Evolutionary conservation across 1,284 basidiomycete species (phyloP).

Genomic region (Cerioporus squamosus): DNA sequence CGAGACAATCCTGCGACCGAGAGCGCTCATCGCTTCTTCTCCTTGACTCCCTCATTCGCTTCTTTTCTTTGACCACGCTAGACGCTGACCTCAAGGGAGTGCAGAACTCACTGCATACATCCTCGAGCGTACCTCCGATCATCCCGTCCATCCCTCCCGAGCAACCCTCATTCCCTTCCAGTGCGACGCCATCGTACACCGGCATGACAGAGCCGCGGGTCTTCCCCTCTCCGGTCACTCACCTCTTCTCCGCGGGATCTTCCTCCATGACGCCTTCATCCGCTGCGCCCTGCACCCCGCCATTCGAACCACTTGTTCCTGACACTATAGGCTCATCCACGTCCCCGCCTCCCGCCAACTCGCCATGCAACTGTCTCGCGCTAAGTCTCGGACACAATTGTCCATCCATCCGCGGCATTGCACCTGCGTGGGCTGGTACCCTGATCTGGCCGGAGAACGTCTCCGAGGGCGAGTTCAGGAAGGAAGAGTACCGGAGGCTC

Average conservation of each 20-base stretch:
- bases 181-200: no score
- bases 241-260: no score
- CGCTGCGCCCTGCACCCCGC: no score
- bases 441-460: constrained; percentile 65
- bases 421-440: constrained; percentile 65
- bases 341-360: not conserved
- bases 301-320: not conserved
- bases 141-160: no score
- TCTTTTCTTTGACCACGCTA: constrained; percentile 30
- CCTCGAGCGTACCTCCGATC: no score
- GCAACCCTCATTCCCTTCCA: no score
- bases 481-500: constrained; percentile 71
- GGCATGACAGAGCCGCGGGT: no score
- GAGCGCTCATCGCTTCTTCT: constrained; percentile 12
- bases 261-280: not conserved
- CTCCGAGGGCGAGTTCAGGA: constrained; percentile 62
- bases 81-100: constrained; percentile 45
- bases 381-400: constrained; percentile 52
- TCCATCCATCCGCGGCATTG: constrained; percentile 50
- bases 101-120: constrained; percentile 4
- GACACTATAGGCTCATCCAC: not conserved
- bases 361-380: constrained; percentile 49
- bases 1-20: constrained; percentile 5
- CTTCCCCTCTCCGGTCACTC: no score
- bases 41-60: constrained; percentile 18